Evolutionary conservation across 106 monocot species (phyloP).

Genomic region (Dendrobium catenatum): DNA sequence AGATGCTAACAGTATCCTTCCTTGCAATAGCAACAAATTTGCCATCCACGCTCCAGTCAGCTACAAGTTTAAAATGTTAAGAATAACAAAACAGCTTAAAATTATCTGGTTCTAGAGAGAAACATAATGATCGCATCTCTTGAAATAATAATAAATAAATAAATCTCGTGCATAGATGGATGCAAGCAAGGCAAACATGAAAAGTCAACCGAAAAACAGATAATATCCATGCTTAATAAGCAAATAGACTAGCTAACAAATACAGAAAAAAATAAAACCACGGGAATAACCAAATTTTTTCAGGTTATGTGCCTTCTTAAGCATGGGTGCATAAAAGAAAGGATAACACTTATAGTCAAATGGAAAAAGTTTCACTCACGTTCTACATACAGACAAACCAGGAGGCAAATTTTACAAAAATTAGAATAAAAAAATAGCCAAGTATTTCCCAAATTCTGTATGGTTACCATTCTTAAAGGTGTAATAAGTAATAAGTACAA

Average conservation of each 20-base stretch:
- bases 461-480: not conserved
- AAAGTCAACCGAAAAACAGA: not conserved
- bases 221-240: not conserved
- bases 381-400: too few relatives aligned
- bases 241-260: not conserved
- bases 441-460: not conserved
- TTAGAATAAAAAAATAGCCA: not conserved
- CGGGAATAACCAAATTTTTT: not conserved
- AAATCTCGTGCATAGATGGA: not conserved
- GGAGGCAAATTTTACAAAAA: too few relatives aligned
- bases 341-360: not conserved
- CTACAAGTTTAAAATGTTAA: slow-evolving; percentile 26
- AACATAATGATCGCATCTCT: not conserved
- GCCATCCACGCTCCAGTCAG: slow-evolving; percentile 67
- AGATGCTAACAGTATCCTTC: slow-evolving; percentile 43
- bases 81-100: not conserved
- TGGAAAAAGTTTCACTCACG: not conserved
- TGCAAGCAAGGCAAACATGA: not conserved
- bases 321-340: not conserved
- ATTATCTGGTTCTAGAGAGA: not conserved
- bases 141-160: not conserved
- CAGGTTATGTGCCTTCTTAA: not conserved
- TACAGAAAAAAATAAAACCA: not conserved
- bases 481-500: not conserved
- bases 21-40: slow-evolving; percentile 59